Conservation (phyloP, 1,139 yeast genomes). For the Suhomyces kunorum region DNA sequence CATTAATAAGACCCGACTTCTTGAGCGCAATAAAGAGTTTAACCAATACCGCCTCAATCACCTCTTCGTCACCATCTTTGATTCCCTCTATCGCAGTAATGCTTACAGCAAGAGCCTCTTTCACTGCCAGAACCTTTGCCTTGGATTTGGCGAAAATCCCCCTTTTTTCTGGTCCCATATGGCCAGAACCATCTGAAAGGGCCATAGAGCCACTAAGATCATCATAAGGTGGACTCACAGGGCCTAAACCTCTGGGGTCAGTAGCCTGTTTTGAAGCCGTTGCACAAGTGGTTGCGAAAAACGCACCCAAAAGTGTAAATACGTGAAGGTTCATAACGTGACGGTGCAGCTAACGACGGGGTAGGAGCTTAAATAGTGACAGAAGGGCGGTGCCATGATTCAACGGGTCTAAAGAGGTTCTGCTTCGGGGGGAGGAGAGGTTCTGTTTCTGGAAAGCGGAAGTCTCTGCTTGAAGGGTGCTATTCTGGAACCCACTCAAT, state of each 20-base stretch:
- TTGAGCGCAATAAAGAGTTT: constrained; percentile 31
- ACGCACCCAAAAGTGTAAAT: background rate
- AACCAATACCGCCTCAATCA: constrained; percentile 24
- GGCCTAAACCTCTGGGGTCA: background rate
- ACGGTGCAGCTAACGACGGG: background rate
- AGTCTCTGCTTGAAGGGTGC: no score
- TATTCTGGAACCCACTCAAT: no score
- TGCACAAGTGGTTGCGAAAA: constrained; percentile 6
- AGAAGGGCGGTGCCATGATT: no score
- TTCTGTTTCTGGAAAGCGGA: no score
- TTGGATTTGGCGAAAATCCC: constrained; percentile 3
- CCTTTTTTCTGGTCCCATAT: background rate
- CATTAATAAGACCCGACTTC: constrained; percentile 33
- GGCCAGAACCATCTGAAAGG: background rate
- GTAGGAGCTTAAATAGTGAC: no score
- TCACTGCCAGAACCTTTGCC: constrained; percentile 2
- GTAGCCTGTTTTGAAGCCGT: no score
- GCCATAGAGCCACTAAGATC: no score
- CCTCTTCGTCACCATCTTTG: constrained; percentile 6
- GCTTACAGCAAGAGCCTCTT: constrained; percentile 1
- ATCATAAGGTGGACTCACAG: no score
- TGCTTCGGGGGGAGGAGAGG: no score
- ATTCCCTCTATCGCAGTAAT: constrained; percentile 4
- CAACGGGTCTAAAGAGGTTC: no score
- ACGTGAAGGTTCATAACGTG: constrained; percentile 4